Evolutionary conservation across 306 rosid genomes (phyloP).

Genomic region (Abrus precatorius): DNA sequence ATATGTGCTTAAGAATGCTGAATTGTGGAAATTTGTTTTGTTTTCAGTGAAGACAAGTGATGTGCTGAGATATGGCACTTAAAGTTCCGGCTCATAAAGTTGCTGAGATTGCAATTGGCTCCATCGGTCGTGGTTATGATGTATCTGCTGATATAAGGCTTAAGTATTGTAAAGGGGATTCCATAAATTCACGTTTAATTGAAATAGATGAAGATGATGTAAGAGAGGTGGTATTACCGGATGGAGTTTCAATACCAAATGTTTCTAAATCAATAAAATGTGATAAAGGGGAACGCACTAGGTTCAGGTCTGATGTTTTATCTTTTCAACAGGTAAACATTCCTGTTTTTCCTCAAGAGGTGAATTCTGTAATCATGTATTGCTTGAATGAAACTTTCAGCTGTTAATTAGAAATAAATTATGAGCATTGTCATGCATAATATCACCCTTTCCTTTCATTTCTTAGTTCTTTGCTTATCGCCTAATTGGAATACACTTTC

Average conservation of each 20-base stretch:
- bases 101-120: constrained; percentile 87
- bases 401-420: constrained; percentile 1
- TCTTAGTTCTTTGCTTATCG: constrained; percentile 32
- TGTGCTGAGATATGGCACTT: constrained; percentile 84
- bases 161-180: constrained; percentile 85
- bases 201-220: constrained; percentile 76
- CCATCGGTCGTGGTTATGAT: constrained; percentile 93
- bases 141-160: constrained; percentile 80
- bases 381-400: constrained; percentile 23
- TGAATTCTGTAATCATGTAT: constrained; percentile 39
- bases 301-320: constrained; percentile 96
- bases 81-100: constrained; percentile 70
- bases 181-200: constrained; percentile 67
- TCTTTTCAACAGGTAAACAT: constrained; percentile 90
- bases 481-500: constrained; percentile 15
- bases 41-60: constrained; percentile 57
- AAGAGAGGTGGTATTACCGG: constrained; percentile 79
- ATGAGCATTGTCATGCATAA: constrained; percentile 34
- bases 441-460: constrained; percentile 1
- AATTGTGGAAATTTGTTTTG: constrained; percentile 45
- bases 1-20: constrained; percentile 36
- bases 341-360: constrained; percentile 57
- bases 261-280: constrained; percentile 90
- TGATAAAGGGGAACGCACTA: constrained; percentile 94
- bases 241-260: constrained; percentile 75